Base-by-base conservation (phyloP, 345 rosid species). In the Nasturtium officinale region DNA sequence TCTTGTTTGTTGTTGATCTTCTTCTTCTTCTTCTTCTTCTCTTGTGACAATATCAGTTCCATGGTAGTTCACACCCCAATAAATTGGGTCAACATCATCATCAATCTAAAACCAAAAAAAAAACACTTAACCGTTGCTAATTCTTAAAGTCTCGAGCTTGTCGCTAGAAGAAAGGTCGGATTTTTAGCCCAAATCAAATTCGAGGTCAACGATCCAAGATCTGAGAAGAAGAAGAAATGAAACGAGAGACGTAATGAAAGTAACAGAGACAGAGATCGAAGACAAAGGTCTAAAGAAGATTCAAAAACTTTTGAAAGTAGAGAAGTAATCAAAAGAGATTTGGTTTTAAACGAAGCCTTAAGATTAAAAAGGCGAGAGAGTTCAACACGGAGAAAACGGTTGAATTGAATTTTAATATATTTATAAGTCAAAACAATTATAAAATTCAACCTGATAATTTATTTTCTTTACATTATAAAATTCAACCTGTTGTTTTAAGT, bases 301-400 rank as follows among this genome's bases (percentile, higher is more conserved):
- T 18, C 38, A 30, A n/a, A 56, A 63, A 35, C 17, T 37, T 59
- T 64, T 51, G 25, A 5, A 32, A 65, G 75, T 52, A 58, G 51
- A 40, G 56, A 51, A 74, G 72, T n/a, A n/a, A n/a, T n/a, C n/a
- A 75, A 69, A 69, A 65, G 55, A 30, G 72, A 64, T 65, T 71
- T 76, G 11, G 7, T 40, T 56, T 9, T 72, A 70, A 55, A 71
- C 51, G 35, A 55, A 63, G 77, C 68, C 76, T 35, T 63, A 47
- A 57, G 54, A 47, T 47, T 71, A 48, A 65, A 72, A 64, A 78
- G 85, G 87, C 83, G 12, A 55, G 42, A 56, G 88, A 86, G 83
- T 75, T 79, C 72, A 74, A 88, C 88, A 80, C 86, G 87, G 85
- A 81, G 83, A 78, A 78, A 82, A 82, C 86, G 71, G 88, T 84